These are phyloP conservation scores for Protomyces lactucae-debilis DNA, from an alignment of 1,139 yeast genomes.

Conservation along the genomic window DNA sequence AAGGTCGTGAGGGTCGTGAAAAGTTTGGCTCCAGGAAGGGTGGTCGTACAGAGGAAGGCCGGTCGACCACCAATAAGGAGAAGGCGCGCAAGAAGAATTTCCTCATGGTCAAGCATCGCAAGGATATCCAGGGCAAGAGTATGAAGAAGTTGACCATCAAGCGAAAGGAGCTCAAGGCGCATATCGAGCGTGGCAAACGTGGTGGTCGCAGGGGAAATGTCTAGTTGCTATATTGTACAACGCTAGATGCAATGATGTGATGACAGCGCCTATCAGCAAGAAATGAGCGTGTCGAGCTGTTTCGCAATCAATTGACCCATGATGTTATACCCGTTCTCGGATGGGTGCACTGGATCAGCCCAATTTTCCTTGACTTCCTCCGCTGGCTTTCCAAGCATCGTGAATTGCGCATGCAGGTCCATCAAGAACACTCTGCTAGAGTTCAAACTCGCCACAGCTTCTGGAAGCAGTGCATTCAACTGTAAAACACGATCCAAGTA, in stretches of 20 bases:
- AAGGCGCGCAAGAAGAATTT: slow-evolving; percentile 98
- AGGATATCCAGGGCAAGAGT: slow-evolving; percentile 88
- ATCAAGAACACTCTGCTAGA: background rate
- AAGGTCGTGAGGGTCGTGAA: slow-evolving; percentile 90
- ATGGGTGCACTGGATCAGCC: background rate
- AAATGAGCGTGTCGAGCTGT: background rate
- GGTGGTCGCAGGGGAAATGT: slow-evolving; percentile 21
- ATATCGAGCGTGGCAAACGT: slow-evolving; percentile 37
- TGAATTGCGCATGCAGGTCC: background rate
- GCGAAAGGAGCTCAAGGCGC: slow-evolving; percentile 80
- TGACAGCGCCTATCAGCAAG: background rate
- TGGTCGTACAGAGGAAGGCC: slow-evolving; percentile 58
- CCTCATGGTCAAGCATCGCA: slow-evolving; percentile 96
- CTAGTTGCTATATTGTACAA: background rate
- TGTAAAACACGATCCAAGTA: background rate
- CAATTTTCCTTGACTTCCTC: background rate
- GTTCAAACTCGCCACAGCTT: background rate
- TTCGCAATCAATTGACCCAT: background rate
- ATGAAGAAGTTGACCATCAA: slow-evolving; percentile 84
- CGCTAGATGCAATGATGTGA: background rate
- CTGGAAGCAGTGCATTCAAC: background rate
- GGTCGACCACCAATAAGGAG: slow-evolving; percentile 90
- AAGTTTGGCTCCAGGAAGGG: slow-evolving; percentile 85
- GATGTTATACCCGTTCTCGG: background rate
- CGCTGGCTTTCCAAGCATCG: background rate